Conservation (phyloP, 1,284 basidiomycete species). For the Microbotryum intermedium region DNA sequence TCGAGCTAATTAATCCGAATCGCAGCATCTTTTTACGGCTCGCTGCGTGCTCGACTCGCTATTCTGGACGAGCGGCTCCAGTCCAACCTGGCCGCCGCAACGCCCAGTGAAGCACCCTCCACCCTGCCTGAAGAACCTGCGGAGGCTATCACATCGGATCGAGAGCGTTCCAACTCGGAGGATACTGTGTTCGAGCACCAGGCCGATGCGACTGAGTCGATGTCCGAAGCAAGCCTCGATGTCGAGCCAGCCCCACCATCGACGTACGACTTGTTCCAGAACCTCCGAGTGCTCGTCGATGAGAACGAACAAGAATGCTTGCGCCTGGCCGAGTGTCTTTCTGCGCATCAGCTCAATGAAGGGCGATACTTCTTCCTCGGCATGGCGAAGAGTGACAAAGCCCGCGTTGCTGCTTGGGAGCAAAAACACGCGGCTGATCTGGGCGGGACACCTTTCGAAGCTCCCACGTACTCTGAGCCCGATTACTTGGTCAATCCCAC, state of each 20-base stretch:
- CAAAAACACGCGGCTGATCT: constrained; percentile 8
- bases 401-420: constrained; percentile 17
- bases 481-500: constrained; percentile 4
- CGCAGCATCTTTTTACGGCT: constrained; percentile 11
- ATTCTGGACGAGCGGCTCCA: not conserved
- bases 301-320: not conserved
- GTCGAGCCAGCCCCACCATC: no score
- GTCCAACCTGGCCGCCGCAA: not conserved
- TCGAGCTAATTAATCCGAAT: not conserved
- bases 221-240: not conserved
- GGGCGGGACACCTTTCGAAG: not conserved
- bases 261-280: not conserved
- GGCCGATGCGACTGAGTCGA: not conserved
- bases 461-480: constrained; percentile 2
- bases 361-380: constrained; percentile 3
- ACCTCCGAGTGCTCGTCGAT: not conserved
- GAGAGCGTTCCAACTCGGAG: not conserved
- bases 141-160: not conserved
- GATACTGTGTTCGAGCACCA: constrained; percentile 1
- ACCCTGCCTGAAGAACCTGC: not conserved
- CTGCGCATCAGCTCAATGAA: constrained; percentile 2
- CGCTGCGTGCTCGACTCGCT: not conserved
- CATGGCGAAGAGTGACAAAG: not conserved
- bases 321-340: not conserved
- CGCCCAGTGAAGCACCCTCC: not conserved